A percentile compares a stretch with the other conserved stretches of the same genome.
These are phyloP conservation scores for Kwoniella sp. DNA, from an alignment of 768 basidiomycete species.

Conservation along the genomic window DNA sequence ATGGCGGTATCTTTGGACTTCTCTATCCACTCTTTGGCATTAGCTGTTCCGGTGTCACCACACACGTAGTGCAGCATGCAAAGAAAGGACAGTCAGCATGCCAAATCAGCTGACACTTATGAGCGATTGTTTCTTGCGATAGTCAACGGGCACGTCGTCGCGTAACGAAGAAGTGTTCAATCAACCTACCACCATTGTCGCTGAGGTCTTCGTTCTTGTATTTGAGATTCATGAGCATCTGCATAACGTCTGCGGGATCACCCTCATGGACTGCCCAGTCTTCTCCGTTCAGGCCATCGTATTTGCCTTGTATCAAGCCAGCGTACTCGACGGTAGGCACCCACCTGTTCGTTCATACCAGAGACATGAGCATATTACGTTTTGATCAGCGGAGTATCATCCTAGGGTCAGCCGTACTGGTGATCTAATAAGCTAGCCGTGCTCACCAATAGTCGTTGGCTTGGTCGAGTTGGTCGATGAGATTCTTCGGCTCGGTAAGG, in stretches of 20 bases:
- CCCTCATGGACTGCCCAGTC: not conserved
- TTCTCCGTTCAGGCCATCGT: not conserved
- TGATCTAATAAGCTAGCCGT: no score
- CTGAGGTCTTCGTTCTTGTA: not conserved
- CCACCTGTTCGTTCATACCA: not conserved
- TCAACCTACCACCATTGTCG: not conserved
- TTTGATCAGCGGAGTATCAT: no score
- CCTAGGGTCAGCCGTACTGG: no score
- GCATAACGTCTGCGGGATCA: not conserved
- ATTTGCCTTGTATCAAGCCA: not conserved
- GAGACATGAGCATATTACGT: not conserved
- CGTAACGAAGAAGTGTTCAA: not conserved
- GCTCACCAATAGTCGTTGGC: not conserved
- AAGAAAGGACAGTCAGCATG: not conserved
- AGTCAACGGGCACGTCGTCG: not conserved
- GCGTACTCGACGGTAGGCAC: not conserved
- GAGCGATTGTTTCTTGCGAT: no score
- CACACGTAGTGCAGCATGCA: no score
- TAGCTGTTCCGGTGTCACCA: not conserved
- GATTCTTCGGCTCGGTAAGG: not conserved
- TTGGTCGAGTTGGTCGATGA: not conserved
- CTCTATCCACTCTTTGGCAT: not conserved
- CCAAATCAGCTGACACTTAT: no score
- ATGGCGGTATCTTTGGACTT: not conserved
- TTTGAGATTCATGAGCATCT: not conserved